These are phyloP conservation scores for Talaromyces funiculosus DNA, from an alignment of 2,329 filamentous ascomycete species.

Conservation along the genomic window DNA sequence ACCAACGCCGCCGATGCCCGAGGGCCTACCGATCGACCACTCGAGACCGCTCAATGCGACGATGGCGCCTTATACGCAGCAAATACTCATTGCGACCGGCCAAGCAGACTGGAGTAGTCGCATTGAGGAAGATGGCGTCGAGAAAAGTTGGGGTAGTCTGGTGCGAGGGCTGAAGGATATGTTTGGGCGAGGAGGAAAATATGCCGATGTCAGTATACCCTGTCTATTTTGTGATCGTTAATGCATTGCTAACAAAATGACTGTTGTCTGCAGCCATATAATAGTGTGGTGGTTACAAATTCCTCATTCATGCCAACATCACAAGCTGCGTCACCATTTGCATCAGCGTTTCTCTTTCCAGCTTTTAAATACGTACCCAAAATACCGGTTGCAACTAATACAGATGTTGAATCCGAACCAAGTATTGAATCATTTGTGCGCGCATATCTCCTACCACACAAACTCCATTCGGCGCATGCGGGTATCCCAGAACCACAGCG, in stretches of 20 bases:
- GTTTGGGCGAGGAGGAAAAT: constrained; percentile 60
- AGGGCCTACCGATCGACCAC: constrained; percentile 68
- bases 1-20: constrained; percentile 63
- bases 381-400: constrained; percentile 55
- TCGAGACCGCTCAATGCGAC: constrained; percentile 65
- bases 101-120: constrained; percentile 72
- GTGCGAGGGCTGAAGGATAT: constrained; percentile 64
- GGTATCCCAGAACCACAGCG: constrained; percentile 23
- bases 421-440: constrained; percentile 42
- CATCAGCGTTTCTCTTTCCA: constrained; percentile 71
- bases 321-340: constrained; percentile 18
- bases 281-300: constrained; percentile 71
- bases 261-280: constrained; percentile 60
- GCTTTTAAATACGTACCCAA: constrained; percentile 74
- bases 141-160: constrained; percentile 42
- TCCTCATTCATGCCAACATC: constrained; percentile 62
- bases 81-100: constrained; percentile 78
- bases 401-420: constrained; percentile 4
- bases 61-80: constrained; percentile 72
- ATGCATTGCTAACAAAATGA: background rate
- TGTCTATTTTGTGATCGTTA: too few species aligned
- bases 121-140: constrained; percentile 71
- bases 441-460: constrained; percentile 35
- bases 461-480: constrained; percentile 29
- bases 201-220: constrained; percentile 56